Evolutionary conservation across 2,329 filamentous ascomycete species (phyloP).

Genomic region (Stachybotrys chlorohalonatus): DNA sequence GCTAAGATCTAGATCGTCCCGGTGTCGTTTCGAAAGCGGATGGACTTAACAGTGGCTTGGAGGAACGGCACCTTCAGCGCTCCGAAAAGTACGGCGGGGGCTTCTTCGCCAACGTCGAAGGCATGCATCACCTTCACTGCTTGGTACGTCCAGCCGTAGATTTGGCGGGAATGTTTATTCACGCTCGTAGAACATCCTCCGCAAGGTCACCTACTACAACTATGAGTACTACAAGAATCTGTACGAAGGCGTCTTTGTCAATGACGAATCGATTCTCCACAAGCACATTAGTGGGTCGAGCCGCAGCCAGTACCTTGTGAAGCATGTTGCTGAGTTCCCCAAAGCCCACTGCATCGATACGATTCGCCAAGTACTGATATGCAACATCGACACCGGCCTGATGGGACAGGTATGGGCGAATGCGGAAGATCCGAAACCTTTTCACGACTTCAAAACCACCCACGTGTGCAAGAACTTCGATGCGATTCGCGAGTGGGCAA

Average conservation of each 20-base stretch:
- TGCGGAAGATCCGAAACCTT: conserved; percentile 32
- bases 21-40: conserved; percentile 40
- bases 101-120: conserved; percentile 48
- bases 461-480: conserved; percentile 52
- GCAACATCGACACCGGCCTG: conserved; percentile 49
- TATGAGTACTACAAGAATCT: conserved; percentile 44
- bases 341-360: conserved; percentile 49
- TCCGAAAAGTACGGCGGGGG: conserved; percentile 47
- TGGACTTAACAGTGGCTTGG: conserved; percentile 41
- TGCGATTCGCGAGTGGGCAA: conserved; percentile 42
- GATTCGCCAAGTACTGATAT: conserved; percentile 54
- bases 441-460: conserved; percentile 53
- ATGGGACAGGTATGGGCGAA: conserved; percentile 54
- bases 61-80: conserved; percentile 44
- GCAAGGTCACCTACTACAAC: conserved; percentile 50
- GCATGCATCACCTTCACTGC: conserved; percentile 49
- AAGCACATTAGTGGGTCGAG: conserved; percentile 44
- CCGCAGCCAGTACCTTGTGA: neutral
- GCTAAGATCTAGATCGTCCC: conserved; percentile 25
- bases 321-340: neutral
- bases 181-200: conserved; percentile 40
- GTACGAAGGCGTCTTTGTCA: conserved; percentile 43
- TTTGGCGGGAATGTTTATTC: neutral
- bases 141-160: conserved; percentile 25
- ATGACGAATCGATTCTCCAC: conserved; percentile 43